phyloP scores from a whole-genome alignment of 495 filamentous ascomycete genomes.

The Penicillium macrosclerotiorum region DNA sequence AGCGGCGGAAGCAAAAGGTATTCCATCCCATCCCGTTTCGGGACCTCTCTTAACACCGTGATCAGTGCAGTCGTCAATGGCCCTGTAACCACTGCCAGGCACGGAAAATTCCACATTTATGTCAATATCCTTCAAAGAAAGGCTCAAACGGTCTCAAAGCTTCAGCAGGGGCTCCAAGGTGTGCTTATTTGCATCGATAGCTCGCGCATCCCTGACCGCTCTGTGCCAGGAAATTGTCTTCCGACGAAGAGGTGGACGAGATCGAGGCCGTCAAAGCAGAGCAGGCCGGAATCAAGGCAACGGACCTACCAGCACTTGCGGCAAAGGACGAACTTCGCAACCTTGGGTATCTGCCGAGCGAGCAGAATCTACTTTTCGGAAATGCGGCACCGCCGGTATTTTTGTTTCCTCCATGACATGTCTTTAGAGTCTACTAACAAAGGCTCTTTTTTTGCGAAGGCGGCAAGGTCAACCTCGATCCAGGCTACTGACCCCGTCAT shows the following conservation, averaged over 20 bases:
- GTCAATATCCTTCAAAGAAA: conserved; percentile 24
- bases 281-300: not conserved
- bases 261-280: conserved; percentile 1
- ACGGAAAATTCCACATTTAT: conserved; percentile 29
- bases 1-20: conserved; percentile 39
- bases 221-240: not conserved
- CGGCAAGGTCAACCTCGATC: not conserved
- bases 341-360: conserved; percentile 27
- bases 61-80: conserved; percentile 34
- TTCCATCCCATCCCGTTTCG: not conserved
- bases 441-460: not conserved
- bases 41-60: not conserved
- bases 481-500: not conserved
- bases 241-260: not conserved
- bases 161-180: conserved; percentile 13
- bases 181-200: not conserved
- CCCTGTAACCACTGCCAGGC: conserved; percentile 36
- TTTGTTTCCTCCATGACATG: too few relatives aligned
- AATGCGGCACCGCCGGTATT: conserved; percentile 10
- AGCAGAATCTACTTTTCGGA: conserved; percentile 8
- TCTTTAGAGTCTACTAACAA: not conserved
- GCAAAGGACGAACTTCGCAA: conserved; percentile 20
- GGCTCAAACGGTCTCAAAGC: conserved; percentile 1
- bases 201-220: not conserved
- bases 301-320: conserved; percentile 1